Evolutionary conservation across 345 rosid genomes (phyloP), one percentile per base, ranked within the genome.

Genomic region (Erysimum cheiranthoides): DNA sequence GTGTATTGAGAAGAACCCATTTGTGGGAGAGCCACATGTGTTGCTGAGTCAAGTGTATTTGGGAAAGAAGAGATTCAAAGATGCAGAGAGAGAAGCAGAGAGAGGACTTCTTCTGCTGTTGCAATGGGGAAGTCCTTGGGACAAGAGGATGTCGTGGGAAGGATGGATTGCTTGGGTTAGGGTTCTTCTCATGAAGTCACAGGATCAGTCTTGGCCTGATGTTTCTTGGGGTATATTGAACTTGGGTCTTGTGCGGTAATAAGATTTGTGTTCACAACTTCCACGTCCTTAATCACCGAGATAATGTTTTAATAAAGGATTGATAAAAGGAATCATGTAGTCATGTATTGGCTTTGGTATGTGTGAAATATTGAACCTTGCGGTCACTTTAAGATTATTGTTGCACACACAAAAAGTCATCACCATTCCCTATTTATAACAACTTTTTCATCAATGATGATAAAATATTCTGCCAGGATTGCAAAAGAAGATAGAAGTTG

Each of bases 61-160:
- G 74, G 61, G 82, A 6, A 71, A 78, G 76, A 89, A 90, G 63
- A 82, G 78, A 84, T 90, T 82, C 49, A 85, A 89, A 70, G 97
- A 90, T 60, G 97, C 91, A 0, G 92, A 86, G 71, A 77, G 45
- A 43, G 88, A 79, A 66, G 92, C 91, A 0, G 89, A 74, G 79
- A 85, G 35, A 50, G 99, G 99, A 50, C 82, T 95, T 57, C 77
- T 62, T 28, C 81, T 92, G 30, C 52, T 90, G 18, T 71, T 95
- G 85, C 93, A 89, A 68, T 92, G 97, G 99, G 97, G 96, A 10
- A 89, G 91, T 47, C 91, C 97, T 6, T 89, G 98, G 96, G 98
- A 92, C 68, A 92, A 90, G 86, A 87, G 97, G 82, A 90, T 77
- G 86, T 83, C 97, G 14, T 92, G 96, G 97, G 92, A 86, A 83